Base-by-base conservation (phyloP, 768 basidiomycete genomes). In the Tylopilus rubrobrunneus region DNA sequence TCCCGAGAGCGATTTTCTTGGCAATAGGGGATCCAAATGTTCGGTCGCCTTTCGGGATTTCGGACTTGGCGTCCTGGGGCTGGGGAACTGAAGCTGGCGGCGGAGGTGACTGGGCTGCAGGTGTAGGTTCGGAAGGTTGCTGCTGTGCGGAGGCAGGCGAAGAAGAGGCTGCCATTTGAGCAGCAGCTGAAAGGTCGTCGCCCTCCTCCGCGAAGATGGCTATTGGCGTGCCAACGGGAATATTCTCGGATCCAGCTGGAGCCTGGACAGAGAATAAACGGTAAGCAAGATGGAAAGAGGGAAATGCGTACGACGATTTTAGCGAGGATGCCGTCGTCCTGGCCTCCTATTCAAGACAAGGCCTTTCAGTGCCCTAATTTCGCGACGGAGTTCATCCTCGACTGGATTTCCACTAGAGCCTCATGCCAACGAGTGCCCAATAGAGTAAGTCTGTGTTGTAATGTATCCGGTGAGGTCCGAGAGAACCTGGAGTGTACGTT, bases 1-100 rank as follows among this genome's bases (percentile, higher is more conserved):
- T 84, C 68, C 98, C 97, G 19, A 96, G 76, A 37, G 97, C 97
- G 65, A 99, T 87, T 74, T 95, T 96, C 79, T 97, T 97, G 43
- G 97, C 97, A 60, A 97, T 81, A 29, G 97, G 95, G 28, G 89
- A 87, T 14, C 95, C 97, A 67, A 96, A 96, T 76, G 98, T 91
- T 60, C 88, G 86, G 62, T 89, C 85, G 48, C 89, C 86, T 56
- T 76, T 70, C 29, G 81, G 72, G 56, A 87, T 75, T 23, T 86
- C 83, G 36, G 78, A 61, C 62, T 79, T 86, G 19, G 77, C 63
- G 52, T 76, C 74, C 56, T 71, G 71, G 25, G 74, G 63, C 19
- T 58, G 31, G 31, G 31, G 31, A 31, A 7, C 31, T 31, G 31
- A 31, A 31, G 31, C 31, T 8, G 31, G 7, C 10, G 7, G 52